Evolutionary conservation across 352 stramenopile genomes (phyloP).

Genomic region (Phytophthora lateralis): DNA sequence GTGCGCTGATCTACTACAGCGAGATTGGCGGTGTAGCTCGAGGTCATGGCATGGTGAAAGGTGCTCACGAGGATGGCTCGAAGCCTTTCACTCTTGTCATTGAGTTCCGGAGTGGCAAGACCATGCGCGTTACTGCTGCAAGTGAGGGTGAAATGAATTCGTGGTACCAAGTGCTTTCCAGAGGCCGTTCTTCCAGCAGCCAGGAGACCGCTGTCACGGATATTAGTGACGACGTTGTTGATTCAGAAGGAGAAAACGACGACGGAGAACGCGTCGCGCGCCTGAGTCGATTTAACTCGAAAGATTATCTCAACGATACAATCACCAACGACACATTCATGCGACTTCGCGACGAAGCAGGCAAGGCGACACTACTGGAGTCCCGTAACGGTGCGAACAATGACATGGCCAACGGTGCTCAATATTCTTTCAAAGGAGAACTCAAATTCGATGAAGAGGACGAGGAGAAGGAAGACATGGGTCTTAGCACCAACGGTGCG

Average conservation of each 20-base stretch:
- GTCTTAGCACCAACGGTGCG: conserved; percentile 36
- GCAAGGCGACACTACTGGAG: conserved; percentile 37
- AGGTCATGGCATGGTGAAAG: conserved; percentile 61
- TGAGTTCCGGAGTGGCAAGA: conserved; percentile 37
- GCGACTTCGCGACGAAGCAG: conserved; percentile 46
- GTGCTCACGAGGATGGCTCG: conserved; percentile 45
- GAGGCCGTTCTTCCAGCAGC: conserved; percentile 20
- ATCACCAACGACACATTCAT: conserved; percentile 79
- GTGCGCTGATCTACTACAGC: conserved; percentile 74
- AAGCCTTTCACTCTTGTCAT: conserved; percentile 64
- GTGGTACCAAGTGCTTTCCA: conserved; percentile 54
- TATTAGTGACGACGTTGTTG: conserved; percentile 28
- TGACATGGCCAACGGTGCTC: conserved; percentile 7
- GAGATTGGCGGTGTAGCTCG: conserved; percentile 62
- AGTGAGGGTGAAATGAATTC: conserved; percentile 43
- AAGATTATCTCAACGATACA: conserved; percentile 77
- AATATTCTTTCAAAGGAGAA: conserved; percentile 66
- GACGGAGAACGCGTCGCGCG: conserved; percentile 16
- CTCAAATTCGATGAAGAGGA: conserved; percentile 49
- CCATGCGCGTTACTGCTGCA: conserved; percentile 40
- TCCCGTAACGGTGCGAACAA: conserved; percentile 15
- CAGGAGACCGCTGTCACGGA: conserved; percentile 25
- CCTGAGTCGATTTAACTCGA: conserved; percentile 49
- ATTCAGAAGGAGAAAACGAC: conserved; percentile 27
- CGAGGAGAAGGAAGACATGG: conserved; percentile 40